phyloP scores from a whole-genome alignment of 2,329 filamentous ascomycete genomes.

The Cordyceps cicadae region DNA sequence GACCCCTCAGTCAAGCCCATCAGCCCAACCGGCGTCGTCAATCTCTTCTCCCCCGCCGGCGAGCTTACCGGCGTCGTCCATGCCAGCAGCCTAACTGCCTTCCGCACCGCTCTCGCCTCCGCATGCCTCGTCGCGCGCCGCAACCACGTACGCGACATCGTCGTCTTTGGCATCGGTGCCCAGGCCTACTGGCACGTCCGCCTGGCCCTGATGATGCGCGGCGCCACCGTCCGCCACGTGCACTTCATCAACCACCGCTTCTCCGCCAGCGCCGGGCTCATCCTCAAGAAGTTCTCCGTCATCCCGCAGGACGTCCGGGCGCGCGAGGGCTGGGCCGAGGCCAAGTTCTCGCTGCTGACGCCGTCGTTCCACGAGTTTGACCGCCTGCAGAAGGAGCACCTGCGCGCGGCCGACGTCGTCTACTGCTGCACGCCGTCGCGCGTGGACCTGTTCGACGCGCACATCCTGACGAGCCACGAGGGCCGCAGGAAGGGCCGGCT shows the following conservation, averaged over 20 bases:
- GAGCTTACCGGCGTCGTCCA: conserved; percentile 60
- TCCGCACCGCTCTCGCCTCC: conserved; percentile 68
- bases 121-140: conserved; percentile 59
- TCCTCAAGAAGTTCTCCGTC: conserved; percentile 41
- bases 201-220: conserved; percentile 67
- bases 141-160: conserved; percentile 62
- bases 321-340: conserved; percentile 53
- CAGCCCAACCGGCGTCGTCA: conserved; percentile 57
- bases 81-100: conserved; percentile 67
- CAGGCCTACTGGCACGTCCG: conserved; percentile 95
- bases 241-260: conserved; percentile 76
- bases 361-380: conserved; percentile 60
- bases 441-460: conserved; percentile 64
- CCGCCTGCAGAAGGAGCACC: conserved; percentile 59
- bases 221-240: conserved; percentile 63
- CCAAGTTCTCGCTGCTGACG: conserved; percentile 62
- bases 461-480: conserved; percentile 63
- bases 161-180: conserved; percentile 79
- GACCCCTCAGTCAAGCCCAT: conserved; percentile 26
- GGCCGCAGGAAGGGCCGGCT: conserved; percentile 62
- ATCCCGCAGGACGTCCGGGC: conserved; percentile 37
- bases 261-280: conserved; percentile 43
- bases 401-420: conserved; percentile 68
- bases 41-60: conserved; percentile 57
- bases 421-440: conserved; percentile 81